Conservation (phyloP, 225 moss, liverwort and hornwort genomes). For the Takakia lepidozioides region DNA sequence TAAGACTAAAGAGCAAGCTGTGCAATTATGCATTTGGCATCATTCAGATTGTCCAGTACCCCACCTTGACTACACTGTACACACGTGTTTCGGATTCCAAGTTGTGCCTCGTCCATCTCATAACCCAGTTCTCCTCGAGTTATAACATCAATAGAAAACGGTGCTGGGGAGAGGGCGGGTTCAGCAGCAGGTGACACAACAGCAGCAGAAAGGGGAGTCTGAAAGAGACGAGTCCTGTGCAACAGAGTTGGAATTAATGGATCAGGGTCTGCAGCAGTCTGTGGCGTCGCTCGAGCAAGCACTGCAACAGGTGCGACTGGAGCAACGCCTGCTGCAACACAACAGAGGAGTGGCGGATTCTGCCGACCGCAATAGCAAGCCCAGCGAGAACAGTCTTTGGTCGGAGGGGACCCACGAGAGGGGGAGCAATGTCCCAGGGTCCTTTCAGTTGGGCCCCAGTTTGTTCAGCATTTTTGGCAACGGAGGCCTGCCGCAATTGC, state of each 20-base stretch:
- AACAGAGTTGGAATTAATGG: slow-evolving; percentile 67
- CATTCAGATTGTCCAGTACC: no score
- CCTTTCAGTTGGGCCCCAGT: slow-evolving; percentile 31
- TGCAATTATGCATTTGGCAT: no score
- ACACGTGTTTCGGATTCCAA: no score
- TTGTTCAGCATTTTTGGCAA: slow-evolving; percentile 51
- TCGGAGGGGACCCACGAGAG: slow-evolving; percentile 2
- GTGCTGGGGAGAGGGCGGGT: slow-evolving; percentile 36
- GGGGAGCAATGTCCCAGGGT: slow-evolving; percentile 18
- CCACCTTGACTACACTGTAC: no score
- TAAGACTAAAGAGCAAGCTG: no score
- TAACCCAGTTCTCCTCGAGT: no score
- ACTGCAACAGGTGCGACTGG: slow-evolving; percentile 81
- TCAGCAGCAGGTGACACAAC: slow-evolving; percentile 18
- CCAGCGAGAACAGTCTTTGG: slow-evolving; percentile 7
- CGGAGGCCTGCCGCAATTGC: slow-evolving; percentile 42
- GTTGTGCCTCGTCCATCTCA: no score
- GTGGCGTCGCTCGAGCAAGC: slow-evolving; percentile 91
- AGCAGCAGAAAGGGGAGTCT: slow-evolving; percentile 21
- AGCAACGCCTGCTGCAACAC: slow-evolving; percentile 77
- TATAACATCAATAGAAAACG: no score
- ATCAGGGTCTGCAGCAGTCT: slow-evolving; percentile 83
- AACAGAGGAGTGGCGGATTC: slow-evolving; percentile 35
- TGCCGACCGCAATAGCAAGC: no score
- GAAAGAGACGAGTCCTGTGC: slow-evolving; percentile 29